phyloP scores from a whole-genome alignment of 768 basidiomycete species.

The Hericium coralloides region DNA sequence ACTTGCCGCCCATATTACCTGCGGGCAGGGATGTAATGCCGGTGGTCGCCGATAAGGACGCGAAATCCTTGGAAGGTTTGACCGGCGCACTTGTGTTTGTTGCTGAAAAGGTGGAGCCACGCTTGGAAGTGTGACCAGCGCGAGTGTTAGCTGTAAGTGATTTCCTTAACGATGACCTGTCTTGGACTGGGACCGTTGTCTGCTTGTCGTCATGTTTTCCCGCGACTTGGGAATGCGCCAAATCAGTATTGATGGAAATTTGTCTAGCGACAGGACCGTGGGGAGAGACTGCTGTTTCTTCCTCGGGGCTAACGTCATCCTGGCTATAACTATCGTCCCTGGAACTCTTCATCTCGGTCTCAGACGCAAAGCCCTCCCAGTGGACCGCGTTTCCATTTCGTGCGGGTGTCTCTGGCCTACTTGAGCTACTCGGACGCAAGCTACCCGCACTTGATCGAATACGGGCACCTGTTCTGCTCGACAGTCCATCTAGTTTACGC shows the following conservation, averaged over 20 bases:
- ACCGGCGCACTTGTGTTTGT: constrained; percentile 73
- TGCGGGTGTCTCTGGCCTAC: constrained; percentile 63
- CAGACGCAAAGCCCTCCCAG: constrained; percentile 55
- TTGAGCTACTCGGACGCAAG: constrained; percentile 41
- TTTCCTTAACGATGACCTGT: constrained; percentile 67
- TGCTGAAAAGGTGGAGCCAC: constrained; percentile 84
- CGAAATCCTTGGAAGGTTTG: constrained; percentile 79
- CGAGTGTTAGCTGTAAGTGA: constrained; percentile 44
- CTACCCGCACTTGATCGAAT: constrained; percentile 63
- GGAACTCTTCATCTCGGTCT: constrained; percentile 27
- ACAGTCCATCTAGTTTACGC: constrained; percentile 85
- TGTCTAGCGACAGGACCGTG: constrained; percentile 21
- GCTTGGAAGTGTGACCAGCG: constrained; percentile 75
- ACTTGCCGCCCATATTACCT: constrained; percentile 56
- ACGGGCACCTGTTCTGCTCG: constrained; percentile 57
- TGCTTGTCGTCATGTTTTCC: too few species aligned
- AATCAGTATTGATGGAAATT: constrained; percentile 14
- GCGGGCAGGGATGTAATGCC: constrained; percentile 71
- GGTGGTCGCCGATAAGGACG: constrained; percentile 69
- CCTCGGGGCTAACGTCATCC: constrained; percentile 36
- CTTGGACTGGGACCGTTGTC: constrained; percentile 22
- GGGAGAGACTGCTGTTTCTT: constrained; percentile 31
- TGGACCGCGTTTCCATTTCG: constrained; percentile 42
- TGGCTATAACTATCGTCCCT: constrained; percentile 29
- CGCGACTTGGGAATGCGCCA: too few species aligned